phyloP scores from a whole-genome alignment of 371 early-diverging fungal species.

The Lichtheimia ramosa region DNA sequence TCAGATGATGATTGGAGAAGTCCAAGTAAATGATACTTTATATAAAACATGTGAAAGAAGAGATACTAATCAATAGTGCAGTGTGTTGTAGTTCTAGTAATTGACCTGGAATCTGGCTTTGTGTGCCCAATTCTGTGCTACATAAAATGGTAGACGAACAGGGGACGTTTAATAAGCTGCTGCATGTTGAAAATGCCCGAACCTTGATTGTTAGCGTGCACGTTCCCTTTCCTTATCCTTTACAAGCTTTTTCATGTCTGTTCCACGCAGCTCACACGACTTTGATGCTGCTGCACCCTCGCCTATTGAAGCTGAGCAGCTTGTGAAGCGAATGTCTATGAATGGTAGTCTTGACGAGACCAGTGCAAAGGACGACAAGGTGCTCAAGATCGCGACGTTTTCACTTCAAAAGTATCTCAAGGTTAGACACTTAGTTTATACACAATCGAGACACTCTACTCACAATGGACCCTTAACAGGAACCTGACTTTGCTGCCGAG shows the following conservation, averaged over 20 bases:
- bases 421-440: conserved; percentile 23
- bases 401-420: conserved; percentile 67
- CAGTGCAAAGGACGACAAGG: conserved; percentile 53
- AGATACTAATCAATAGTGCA: too few relatives aligned
- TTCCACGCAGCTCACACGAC: conserved; percentile 19
- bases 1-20: too few relatives aligned
- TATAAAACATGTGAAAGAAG: too few relatives aligned
- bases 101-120: too few relatives aligned
- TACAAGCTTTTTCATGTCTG: conserved; percentile 5
- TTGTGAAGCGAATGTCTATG: conserved; percentile 42
- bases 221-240: not conserved
- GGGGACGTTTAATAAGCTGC: too few relatives aligned
- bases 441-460: not conserved
- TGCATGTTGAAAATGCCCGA: too few relatives aligned
- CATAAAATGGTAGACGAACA: too few relatives aligned
- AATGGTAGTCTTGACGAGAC: conserved; percentile 27
- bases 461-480: conserved; percentile 29
- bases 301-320: conserved; percentile 38
- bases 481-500: conserved; percentile 73
- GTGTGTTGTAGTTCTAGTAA: too few relatives aligned
- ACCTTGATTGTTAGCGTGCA: not conserved
- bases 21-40: too few relatives aligned
- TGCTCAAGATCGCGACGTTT: conserved; percentile 65
- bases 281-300: conserved; percentile 33
- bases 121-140: too few relatives aligned